Base-by-base conservation (phyloP, 2,329 filamentous ascomycete genomes). In the Aureobasidium sp. region DNA sequence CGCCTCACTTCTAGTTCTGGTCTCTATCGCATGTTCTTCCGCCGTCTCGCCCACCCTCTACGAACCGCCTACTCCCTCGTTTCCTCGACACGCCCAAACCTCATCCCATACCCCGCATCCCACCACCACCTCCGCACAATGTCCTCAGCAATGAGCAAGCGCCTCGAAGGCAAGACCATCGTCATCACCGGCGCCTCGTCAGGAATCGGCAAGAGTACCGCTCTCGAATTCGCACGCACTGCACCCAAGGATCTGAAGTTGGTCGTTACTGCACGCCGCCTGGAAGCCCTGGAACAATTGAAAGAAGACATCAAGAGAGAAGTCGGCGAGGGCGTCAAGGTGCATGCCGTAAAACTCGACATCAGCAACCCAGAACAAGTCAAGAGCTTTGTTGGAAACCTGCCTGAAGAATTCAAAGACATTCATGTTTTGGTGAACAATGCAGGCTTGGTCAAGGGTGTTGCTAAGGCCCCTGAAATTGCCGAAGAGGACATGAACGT, bases 361-460 rank as follows among this genome's bases (percentile, higher is more conserved):
- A 87, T 99, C 59, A 92, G 88, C 78, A 87, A 88, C 61, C 79
- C 89, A 0, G 83, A 85, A 3, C 85, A 94, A 70, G 82, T 97
- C 4, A 80, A 81, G 57, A 77, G 75, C 42, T 93, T 97, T 69
- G 85, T 96, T 13, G 76, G 75, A 1, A 81, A 79, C 42, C 75
- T 97, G 67, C 92, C 93, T 0, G 83, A 85, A 63, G 92, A 91
- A 70, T 97, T 90, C 77, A 84, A 82, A 72, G 84, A 90, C 27
- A 88, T 97, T 65, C 84, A 97, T 72, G 82, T 97, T 2, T 77
- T 99, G 62, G 90, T 99, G 27, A 99, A 99, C 77, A 97, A 97
- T 79, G 93, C 93, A 90, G 93, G 93, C 43, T 82, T 96, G 21
- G 93, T 96, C 63, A 93, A 89, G 74, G 92, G 91, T 65, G 84